Base-by-base conservation (phyloP, 1,284 basidiomycete genomes). In the Amylostereum chailletii region DNA sequence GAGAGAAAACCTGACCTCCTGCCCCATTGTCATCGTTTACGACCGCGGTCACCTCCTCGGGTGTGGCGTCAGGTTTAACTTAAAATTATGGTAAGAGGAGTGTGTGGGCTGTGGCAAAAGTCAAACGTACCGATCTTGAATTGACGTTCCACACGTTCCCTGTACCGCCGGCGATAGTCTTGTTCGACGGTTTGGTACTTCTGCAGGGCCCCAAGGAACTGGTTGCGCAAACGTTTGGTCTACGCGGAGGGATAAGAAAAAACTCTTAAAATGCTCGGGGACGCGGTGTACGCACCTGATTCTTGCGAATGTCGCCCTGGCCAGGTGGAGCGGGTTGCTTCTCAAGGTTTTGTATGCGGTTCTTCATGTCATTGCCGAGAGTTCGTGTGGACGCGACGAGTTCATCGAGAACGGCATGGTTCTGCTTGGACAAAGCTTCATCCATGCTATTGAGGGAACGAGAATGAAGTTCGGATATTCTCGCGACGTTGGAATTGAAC, bases 41-140 rank as follows among this genome's bases (percentile, higher is more conserved):
- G n/a, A 91, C 81, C 4, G 83, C 79, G 45, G 75, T 70, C 50
- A 97, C 74, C 65, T 97, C 93, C 51, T 91, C 84, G 3, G 80
- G 77, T 10, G 90, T 86, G 2, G 93, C 93, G 60, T 94, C 83
- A 5, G 92, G 92, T 71, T 96, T 95, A 51, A 94, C 91, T 83
- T 50, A 26, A 37, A 19, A 32, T 10, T 29, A n/a, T 41, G 34
- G 37, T 27, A 45, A 26, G 34, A 34, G 2, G 41, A 30, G 34
- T 42, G 42, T 31, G 33, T 6, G 6, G n/a, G 8, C 9, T 36
- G 6, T 10, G 19, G 33, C 3, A 40, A 4, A 43, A 5, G 29
- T 1, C 31, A 2, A 30, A 59, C 70, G 38, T 51, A 82, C 86
- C 86, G 51, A 96, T 96, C 64, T 77, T 83, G 70, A 90, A 86